Evolutionary conservation across 306 rosid genomes (phyloP).

Genomic region (Citrullus amarus): DNA sequence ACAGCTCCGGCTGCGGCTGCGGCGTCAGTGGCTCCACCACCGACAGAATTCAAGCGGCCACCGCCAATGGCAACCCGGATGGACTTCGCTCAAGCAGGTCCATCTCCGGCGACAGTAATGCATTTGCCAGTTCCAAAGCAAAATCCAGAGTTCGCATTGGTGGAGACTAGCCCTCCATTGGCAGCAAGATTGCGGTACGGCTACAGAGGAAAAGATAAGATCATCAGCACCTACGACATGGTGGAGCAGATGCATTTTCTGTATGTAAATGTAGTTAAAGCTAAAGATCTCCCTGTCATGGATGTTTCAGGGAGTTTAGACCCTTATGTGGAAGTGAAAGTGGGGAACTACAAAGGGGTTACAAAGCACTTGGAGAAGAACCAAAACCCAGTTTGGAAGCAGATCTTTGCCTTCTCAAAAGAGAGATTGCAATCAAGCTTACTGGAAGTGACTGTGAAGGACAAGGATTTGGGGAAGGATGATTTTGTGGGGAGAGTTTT

Average conservation of each 20-base stretch:
- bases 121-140: conserved; percentile 48
- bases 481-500: conserved; percentile 66
- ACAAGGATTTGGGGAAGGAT: conserved; percentile 74
- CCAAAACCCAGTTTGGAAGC: conserved; percentile 80
- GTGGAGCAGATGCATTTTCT: conserved; percentile 87
- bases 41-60: conserved; percentile 4
- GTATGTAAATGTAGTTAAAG: conserved; percentile 85
- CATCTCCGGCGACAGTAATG: conserved; percentile 37
- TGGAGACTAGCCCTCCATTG: conserved; percentile 74
- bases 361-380: conserved; percentile 77
- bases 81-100: conserved; percentile 58
- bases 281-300: conserved; percentile 80
- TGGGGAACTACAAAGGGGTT: conserved; percentile 77
- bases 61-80: conserved; percentile 23
- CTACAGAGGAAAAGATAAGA: conserved; percentile 44
- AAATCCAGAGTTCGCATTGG: conserved; percentile 66
- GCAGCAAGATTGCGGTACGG: conserved; percentile 50
- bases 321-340: conserved; percentile 86
- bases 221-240: conserved; percentile 74
- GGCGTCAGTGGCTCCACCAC: conserved; percentile 24
- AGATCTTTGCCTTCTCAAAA: conserved; percentile 74
- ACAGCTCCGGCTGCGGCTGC: conserved; percentile 14
- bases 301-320: conserved; percentile 87
- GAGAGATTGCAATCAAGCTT: conserved; percentile 62
- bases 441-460: conserved; percentile 72